Percentiles rank a stretch among this genome's conserved stretches.
phyloP scores from a whole-genome alignment of 257 asterid genomes.

The Gentiana dahurica region DNA sequence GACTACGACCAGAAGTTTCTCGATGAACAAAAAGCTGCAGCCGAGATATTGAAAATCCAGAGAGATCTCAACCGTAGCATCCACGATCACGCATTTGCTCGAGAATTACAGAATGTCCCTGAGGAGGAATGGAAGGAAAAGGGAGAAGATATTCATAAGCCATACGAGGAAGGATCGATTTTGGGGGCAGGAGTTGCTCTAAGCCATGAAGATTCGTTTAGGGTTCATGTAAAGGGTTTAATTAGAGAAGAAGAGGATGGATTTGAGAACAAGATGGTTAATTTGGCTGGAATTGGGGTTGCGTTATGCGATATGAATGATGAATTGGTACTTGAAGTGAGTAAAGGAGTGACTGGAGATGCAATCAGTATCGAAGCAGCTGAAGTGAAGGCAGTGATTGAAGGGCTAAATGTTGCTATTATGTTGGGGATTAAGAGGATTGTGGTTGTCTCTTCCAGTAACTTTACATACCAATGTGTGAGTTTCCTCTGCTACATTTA shows the following conservation, averaged over 20 bases:
- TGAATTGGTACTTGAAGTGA: conserved; percentile 52
- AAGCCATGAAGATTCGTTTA: conserved; percentile 28
- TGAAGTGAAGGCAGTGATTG: conserved; percentile 53
- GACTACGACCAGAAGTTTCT: conserved; percentile 36
- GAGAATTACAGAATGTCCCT: conserved; percentile 34
- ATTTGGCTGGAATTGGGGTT: conserved; percentile 55
- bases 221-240: conserved; percentile 70
- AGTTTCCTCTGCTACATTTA: conserved; percentile 16
- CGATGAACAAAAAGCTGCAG: conserved; percentile 32
- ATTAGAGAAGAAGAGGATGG: conserved; percentile 3
- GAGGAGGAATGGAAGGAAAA: conserved; percentile 23
- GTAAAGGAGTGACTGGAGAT: conserved; percentile 34
- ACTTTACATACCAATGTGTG: conserved; percentile 38
- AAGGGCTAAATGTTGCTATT: conserved; percentile 56
- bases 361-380: conserved; percentile 22
- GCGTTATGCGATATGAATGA: conserved; percentile 59
- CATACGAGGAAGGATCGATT: conserved; percentile 64
- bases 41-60: conserved; percentile 31
- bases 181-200: conserved; percentile 1
- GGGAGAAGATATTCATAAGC: conserved; percentile 50
- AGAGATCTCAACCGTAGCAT: conserved; percentile 51
- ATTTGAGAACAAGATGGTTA: conserved; percentile 1
- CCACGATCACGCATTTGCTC: conserved; percentile 58
- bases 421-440: conserved; percentile 46
- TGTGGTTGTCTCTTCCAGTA: conserved; percentile 34